These are phyloP conservation scores for Myxozyma nipponensis DNA, from an alignment of 805 yeast species.

Conservation along the genomic window DNA sequence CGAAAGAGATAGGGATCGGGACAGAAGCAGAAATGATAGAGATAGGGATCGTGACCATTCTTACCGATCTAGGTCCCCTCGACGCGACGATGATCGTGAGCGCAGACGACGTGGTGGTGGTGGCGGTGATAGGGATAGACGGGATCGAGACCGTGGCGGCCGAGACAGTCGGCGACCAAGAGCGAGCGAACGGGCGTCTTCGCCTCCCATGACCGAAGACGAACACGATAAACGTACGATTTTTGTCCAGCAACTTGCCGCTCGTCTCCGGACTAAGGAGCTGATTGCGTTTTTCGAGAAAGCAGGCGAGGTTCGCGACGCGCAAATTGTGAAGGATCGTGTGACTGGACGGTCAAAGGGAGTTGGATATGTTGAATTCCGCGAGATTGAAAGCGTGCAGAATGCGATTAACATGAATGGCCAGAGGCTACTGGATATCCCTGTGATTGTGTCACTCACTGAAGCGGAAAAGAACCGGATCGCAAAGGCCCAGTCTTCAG, in stretches of 20 bases:
- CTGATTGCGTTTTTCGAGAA: slow-evolving; percentile 36
- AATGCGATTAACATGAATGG: slow-evolving; percentile 37
- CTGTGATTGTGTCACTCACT: slow-evolving; percentile 36
- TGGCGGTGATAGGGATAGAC: slow-evolving; percentile 4
- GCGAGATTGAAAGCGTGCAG: slow-evolving; percentile 32
- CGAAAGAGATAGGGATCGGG: slow-evolving; percentile 14
- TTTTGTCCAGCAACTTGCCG: slow-evolving; percentile 39
- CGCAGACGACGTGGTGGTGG: not conserved
- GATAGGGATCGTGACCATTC: slow-evolving; percentile 9
- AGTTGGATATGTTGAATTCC: slow-evolving; percentile 39
- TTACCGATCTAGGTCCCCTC: slow-evolving; percentile 16
- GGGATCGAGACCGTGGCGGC: slow-evolving; percentile 1
- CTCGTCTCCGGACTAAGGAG: slow-evolving; percentile 34
- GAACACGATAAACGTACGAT: slow-evolving; percentile 37
- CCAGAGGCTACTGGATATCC: slow-evolving; percentile 36
- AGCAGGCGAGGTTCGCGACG: slow-evolving; percentile 37
- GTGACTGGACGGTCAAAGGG: slow-evolving; percentile 36
- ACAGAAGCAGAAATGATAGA: slow-evolving; percentile 16
- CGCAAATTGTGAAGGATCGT: slow-evolving; percentile 37
- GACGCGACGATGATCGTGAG: slow-evolving; percentile 5
- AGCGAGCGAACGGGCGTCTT: slow-evolving; percentile 1
- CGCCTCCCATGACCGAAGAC: slow-evolving; percentile 29
- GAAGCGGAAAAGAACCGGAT: slow-evolving; percentile 37
- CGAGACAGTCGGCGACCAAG: not conserved
- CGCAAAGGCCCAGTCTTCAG: slow-evolving; percentile 30